Conservation (phyloP, 2,329 filamentous ascomycete species). For the Aureobasidium pullulans region DNA sequence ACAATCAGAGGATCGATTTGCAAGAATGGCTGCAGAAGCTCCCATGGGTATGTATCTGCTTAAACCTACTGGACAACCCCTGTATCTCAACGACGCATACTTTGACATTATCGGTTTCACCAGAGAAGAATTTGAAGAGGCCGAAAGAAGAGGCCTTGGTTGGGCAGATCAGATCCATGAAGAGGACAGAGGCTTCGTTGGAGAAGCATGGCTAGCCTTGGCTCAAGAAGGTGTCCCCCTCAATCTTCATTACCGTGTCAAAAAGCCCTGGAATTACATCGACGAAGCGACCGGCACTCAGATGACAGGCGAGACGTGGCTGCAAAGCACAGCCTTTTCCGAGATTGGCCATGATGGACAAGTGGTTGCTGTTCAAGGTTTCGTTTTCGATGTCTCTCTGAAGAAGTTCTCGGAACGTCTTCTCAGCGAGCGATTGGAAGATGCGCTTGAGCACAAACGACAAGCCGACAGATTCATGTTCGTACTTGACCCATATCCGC, state of each 20-base stretch:
- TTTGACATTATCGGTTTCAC: conserved; percentile 28
- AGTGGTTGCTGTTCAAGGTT: conserved; percentile 25
- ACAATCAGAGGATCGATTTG: conserved; percentile 31
- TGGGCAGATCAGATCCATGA: conserved; percentile 15
- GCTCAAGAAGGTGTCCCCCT: conserved; percentile 26
- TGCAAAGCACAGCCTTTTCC: conserved; percentile 27
- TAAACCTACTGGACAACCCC: conserved; percentile 26
- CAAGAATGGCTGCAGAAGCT: conserved; percentile 32
- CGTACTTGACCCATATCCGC: too few species aligned
- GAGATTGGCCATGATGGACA: conserved; percentile 26
- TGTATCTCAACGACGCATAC: conserved; percentile 36
- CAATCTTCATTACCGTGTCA: conserved; percentile 31
- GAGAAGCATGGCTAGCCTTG: conserved; percentile 26
- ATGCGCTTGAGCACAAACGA: conserved; percentile 31
- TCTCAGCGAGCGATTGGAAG: conserved; percentile 26
- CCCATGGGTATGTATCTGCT: conserved; percentile 34
- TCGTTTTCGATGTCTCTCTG: conserved; percentile 28
- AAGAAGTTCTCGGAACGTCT: conserved; percentile 27
- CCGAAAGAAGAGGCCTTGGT: conserved; percentile 23
- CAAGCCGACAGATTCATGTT: conserved; percentile 30
- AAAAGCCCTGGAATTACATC: conserved; percentile 28
- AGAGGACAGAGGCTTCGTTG: conserved; percentile 30
- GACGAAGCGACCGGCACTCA: conserved; percentile 23
- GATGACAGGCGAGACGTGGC: conserved; percentile 25
- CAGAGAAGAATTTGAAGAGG: conserved; percentile 17